phyloP scores from a whole-genome alignment of 352 stramenopile genomes.

The Phytophthora palmivora region DNA sequence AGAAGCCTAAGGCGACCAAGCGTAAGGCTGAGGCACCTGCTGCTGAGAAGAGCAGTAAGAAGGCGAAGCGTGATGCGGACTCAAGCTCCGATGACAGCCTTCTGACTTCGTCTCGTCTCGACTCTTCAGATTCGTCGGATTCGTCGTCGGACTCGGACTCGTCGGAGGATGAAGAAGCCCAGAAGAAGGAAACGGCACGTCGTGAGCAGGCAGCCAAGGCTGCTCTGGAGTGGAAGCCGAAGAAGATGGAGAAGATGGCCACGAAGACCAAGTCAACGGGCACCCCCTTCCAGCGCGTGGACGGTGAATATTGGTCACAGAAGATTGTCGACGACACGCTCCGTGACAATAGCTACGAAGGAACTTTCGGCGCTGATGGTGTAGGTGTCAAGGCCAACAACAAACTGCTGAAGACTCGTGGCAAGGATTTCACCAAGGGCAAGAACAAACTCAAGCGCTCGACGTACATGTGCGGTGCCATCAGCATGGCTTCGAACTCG shows the following conservation, averaged over 20 bases:
- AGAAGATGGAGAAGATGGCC: slow-evolving; percentile 78
- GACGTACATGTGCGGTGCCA: slow-evolving; percentile 95
- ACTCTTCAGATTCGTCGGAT: slow-evolving; percentile 51
- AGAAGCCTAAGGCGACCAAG: slow-evolving; percentile 54
- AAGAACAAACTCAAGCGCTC: slow-evolving; percentile 99
- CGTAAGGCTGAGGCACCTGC: slow-evolving; percentile 55
- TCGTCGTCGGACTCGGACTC: slow-evolving; percentile 67
- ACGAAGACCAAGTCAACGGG: slow-evolving; percentile 84
- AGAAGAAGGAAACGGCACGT: slow-evolving; percentile 81
- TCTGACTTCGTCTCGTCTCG: slow-evolving; percentile 41
- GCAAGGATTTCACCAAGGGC: slow-evolving; percentile 99
- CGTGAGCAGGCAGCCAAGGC: slow-evolving; percentile 85
- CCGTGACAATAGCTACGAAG: slow-evolving; percentile 98
- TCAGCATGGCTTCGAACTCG: slow-evolving; percentile 94
- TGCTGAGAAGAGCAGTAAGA: slow-evolving; percentile 45
- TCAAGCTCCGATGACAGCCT: slow-evolving; percentile 46
- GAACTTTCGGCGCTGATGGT: slow-evolving; percentile 94
- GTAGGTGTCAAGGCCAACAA: slow-evolving; percentile 98
- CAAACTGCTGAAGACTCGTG: slow-evolving; percentile 97
- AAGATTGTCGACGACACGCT: slow-evolving; percentile 94
- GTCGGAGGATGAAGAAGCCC: slow-evolving; percentile 63
- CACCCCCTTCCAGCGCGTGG: slow-evolving; percentile 98
- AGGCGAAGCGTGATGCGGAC: slow-evolving; percentile 41
- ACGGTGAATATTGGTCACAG: slow-evolving; percentile 95
- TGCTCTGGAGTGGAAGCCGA: slow-evolving; percentile 92